These are phyloP conservation scores for Talaromyces albobiverticillius DNA, from an alignment of 2,329 filamentous ascomycete species.

Conservation along the genomic window DNA sequence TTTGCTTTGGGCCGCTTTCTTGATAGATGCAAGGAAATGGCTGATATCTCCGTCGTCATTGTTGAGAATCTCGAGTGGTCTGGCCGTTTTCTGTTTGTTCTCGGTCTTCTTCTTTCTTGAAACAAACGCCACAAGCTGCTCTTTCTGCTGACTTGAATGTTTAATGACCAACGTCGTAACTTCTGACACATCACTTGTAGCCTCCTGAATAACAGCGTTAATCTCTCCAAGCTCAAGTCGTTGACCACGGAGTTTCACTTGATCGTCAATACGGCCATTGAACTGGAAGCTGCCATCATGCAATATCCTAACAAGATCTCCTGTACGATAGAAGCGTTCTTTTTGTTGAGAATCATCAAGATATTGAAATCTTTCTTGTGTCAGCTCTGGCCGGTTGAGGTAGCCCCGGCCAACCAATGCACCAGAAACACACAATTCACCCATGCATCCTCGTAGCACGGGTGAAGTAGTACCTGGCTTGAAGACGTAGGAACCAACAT, in stretches of 20 bases:
- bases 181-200: constrained; percentile 59
- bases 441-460: constrained; percentile 73
- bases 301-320: constrained; percentile 79
- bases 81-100: constrained; percentile 18
- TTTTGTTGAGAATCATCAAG: constrained; percentile 47
- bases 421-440: constrained; percentile 85
- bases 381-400: constrained; percentile 75
- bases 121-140: constrained; percentile 78
- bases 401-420: constrained; percentile 88
- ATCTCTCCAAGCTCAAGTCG: constrained; percentile 88
- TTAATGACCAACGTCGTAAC: constrained; percentile 74
- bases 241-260: constrained; percentile 88
- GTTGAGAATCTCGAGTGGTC: constrained; percentile 33
- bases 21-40: constrained; percentile 47
- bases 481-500: constrained; percentile 81
- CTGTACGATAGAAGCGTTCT: constrained; percentile 77
- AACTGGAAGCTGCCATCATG: constrained; percentile 84
- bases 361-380: constrained; percentile 69
- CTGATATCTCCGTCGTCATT: constrained; percentile 30
- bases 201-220: constrained; percentile 72
- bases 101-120: constrained; percentile 16
- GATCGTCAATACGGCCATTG: constrained; percentile 81
- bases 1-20: constrained; percentile 63
- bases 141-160: constrained; percentile 69
- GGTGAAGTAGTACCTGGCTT: constrained; percentile 65